A percentile compares a stretch with the other conserved stretches of the same genome.
These are phyloP conservation scores for Pyronema omphalodes DNA, from an alignment of 495 filamentous ascomycete species.

Conservation along the genomic window DNA sequence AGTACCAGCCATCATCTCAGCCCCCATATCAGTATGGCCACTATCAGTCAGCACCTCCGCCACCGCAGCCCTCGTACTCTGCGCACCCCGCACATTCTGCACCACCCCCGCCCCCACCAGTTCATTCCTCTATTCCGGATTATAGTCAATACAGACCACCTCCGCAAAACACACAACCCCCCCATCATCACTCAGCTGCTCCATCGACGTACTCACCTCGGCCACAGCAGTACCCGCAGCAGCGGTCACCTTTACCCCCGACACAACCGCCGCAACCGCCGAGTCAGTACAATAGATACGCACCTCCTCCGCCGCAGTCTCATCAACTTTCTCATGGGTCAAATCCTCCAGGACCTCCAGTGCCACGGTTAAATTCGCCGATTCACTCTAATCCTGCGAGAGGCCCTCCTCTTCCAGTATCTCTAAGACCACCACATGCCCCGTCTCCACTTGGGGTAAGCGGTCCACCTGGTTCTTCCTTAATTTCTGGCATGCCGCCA, in stretches of 20 bases:
- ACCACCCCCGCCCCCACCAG: conserved; percentile 8
- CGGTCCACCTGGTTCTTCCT: conserved; percentile 9
- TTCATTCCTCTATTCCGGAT: conserved; percentile 6
- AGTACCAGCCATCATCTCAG: conserved; percentile 14
- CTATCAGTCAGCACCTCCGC: conserved; percentile 14
- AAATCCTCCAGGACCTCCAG: conserved; percentile 1
- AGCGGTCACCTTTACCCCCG: conserved; percentile 10
- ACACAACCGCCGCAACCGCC: not conserved
- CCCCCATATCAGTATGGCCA: conserved; percentile 5
- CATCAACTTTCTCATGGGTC: not conserved
- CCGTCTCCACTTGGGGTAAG: conserved; percentile 12
- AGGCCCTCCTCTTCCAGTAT: conserved; percentile 2
- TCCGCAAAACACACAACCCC: conserved; percentile 6
- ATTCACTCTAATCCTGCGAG: conserved; percentile 3
- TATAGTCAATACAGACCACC: conserved; percentile 12
- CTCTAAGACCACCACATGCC: conserved; percentile 7
- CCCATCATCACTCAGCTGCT: conserved; percentile 15
- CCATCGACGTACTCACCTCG: conserved; percentile 21
- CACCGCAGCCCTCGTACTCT: not conserved
- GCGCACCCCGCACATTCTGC: conserved; percentile 1
- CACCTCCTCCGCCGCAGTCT: not conserved
- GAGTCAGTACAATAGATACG: conserved; percentile 5
- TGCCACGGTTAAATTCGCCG: conserved; percentile 16
- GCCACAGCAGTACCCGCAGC: conserved; percentile 11
- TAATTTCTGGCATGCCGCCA: conserved; percentile 17